Base-by-base conservation (phyloP, 805 yeast species). In the Starmerella stellata region DNA sequence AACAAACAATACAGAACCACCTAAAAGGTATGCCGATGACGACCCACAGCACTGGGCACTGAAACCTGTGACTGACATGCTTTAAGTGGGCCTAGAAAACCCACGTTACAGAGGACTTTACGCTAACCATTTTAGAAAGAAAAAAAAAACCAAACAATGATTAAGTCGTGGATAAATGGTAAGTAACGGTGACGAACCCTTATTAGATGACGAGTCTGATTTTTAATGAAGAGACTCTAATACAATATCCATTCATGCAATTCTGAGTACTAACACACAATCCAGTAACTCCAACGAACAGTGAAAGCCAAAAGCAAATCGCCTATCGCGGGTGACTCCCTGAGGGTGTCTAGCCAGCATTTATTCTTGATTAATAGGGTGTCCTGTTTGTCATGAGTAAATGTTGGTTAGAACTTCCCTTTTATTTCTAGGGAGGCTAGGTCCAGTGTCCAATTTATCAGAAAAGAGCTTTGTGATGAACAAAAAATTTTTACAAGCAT, bases 41-140 rank as follows among this genome's bases (percentile, higher is more conserved):
- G 95, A 83, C 63, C 59, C 69, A 75, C 69, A 70, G 95, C 95
- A 85, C 95, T 85, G 95, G 95, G 95, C 95, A 83, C 95, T 75
- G 95, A 79, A 62, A 56, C 47, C 51, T 52, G 74, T 83, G 95
- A 83, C 93, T 80, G 95, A 83, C 83, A 78, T 64, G 69, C 93
- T 92, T 80, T 63, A 51, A 59, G 74, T 75, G 85, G 93, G 93
- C 95, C 81, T 90, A 77, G 90, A 92, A 85, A 85, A 78, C 95
- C 92, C 80, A 70, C 74, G 73, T 63, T 58, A 80, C 94, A 70
- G 94, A 82, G 71, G 50, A 41, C 46, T 29, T 17, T 21, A 20
- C 38, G 42, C 51, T 45, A 50, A 48, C 52, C 38, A 33, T 21
- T 8, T 13, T n/a, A 35, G 15, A 28, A 3, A n/a, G n/a, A n/a